Base-by-base conservation (phyloP, 176 grass and related monocot genomes). In the Hordeum marinum region DNA sequence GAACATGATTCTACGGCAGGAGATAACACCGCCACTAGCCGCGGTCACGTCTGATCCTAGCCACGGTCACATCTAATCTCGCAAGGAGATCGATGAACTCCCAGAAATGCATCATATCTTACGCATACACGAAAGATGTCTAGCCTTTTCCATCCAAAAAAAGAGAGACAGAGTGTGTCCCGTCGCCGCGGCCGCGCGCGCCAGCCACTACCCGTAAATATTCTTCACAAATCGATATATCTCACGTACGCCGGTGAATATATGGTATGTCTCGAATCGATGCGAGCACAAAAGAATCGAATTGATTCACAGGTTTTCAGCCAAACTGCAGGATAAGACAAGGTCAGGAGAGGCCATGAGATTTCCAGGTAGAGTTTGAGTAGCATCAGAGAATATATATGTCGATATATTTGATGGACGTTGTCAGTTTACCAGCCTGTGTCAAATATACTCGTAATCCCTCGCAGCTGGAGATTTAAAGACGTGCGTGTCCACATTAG, bases 201-300 rank as follows among this genome's bases (percentile, higher is more conserved):
- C 41, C 6, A 52, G 31, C 27, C 21, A 37, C 40, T 27, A 42
- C 14, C 37, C 24, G 61, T 9, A 66, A 27, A 65, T 77, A 76
- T 84, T 45, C 37, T 10, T 7, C 7, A 11, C 18, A 76, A 23
- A 48, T 54, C 32, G 5, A 3, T 13, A 14, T 2, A 79, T 79
- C 26, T 39, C 62, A 86, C 20, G 76, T 72, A 75, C 69, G 34
- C 13, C 23, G 45, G 72, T 34, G 27, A 74, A 10, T 24, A 71
- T 24, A 29, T 18, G 7, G 31, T 8, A 23, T 39, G 20, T 24
- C 20, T 25, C 26, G 65, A 36, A 63, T 81, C 0, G 57, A 60
- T 45, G 35, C 23, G 42, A 20, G 23, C 73, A 83, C 72, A 39
- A 39, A 77, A 29, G 80, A 82, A 83, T 76, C 20, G 71, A 58